Base-by-base conservation (phyloP, 1,284 basidiomycete genomes). In the Trichosporon asahii region DNA sequence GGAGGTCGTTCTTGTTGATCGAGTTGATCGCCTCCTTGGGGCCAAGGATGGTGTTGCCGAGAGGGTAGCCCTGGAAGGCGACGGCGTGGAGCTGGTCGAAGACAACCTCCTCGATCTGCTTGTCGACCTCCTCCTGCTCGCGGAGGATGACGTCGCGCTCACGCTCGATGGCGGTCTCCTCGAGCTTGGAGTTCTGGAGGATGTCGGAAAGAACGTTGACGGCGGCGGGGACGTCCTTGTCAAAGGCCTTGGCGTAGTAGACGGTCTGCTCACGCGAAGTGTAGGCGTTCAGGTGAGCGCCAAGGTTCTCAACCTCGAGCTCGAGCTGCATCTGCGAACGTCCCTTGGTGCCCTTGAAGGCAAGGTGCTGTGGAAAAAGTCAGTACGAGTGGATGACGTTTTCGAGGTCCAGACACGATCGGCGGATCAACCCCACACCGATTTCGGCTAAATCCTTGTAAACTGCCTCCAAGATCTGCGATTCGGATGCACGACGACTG, bases 131-230 rank as follows among this genome's bases (percentile, higher is more conserved):
- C 86, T 98, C 93, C 86, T 98, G 95, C 85, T 99, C 97, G 74
- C 97, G 88, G 70, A 99, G 85, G 77, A 99, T 99, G 70, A 99
- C 96, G 82, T 97, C 94, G 65, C 96, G 89, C 86, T 99, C 97
- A 76, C 95, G 88, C 86, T 99, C 96, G 77, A 99, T 91, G 2
- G 96, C 95, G 49, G 87, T 78, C 72, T 84, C 85, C 80, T 99
- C 97, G 68, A 99, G 88, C 87, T 96, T 98, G 46, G 94, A 96
- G 86, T 96, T 97, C 85, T 98, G 95, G 65, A 99, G 89, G 79
- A 99, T 99, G 85, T 99, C 96, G 78, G 92, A 92, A 83, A 99
- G 94, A 85, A 99, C 97, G 85, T 98, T 94, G 72, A 99, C 95
- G 35, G 94, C 90, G 71, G 89, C 88, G 37, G 90, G 89, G 23